Conservation (phyloP, 2,329 filamentous ascomycete species). For the Colletotrichum tabaci region DNA sequence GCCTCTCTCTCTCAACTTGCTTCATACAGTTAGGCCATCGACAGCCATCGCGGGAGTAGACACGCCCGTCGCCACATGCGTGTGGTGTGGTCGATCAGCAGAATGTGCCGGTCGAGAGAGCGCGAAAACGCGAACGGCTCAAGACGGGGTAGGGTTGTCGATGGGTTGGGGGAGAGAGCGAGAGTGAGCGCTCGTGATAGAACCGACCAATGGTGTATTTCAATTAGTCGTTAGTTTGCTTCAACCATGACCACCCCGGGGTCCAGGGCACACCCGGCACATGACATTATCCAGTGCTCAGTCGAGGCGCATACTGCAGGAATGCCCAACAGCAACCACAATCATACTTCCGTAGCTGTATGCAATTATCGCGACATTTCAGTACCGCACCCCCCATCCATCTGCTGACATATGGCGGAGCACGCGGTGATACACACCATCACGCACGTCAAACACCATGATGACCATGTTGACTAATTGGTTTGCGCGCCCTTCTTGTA, state of each 20-base stretch:
- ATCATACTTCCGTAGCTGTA: background rate
- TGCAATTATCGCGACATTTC: background rate
- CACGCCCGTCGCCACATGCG: constrained; percentile 2
- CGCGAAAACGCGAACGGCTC: background rate
- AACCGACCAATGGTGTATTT: constrained; percentile 35
- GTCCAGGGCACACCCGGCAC: background rate
- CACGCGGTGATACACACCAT: background rate
- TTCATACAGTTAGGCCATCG: background rate
- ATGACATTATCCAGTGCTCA: background rate
- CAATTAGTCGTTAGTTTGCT: constrained; percentile 31
- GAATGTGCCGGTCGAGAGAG: constrained; percentile 10
- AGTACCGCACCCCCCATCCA: no score
- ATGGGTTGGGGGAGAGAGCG: background rate
- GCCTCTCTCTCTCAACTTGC: background rate
- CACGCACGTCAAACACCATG: background rate
- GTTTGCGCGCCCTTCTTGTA: background rate
- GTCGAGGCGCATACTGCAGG: background rate
- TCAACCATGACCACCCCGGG: background rate
- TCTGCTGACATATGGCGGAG: no score
- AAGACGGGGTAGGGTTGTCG: background rate
- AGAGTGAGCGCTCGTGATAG: background rate
- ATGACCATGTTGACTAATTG: background rate
- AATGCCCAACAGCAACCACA: background rate
- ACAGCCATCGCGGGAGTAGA: background rate
- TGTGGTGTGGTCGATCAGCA: background rate